Evolutionary conservation across 805 yeast genomes (phyloP).

Genomic region (Cyberlindnera lachancei): DNA sequence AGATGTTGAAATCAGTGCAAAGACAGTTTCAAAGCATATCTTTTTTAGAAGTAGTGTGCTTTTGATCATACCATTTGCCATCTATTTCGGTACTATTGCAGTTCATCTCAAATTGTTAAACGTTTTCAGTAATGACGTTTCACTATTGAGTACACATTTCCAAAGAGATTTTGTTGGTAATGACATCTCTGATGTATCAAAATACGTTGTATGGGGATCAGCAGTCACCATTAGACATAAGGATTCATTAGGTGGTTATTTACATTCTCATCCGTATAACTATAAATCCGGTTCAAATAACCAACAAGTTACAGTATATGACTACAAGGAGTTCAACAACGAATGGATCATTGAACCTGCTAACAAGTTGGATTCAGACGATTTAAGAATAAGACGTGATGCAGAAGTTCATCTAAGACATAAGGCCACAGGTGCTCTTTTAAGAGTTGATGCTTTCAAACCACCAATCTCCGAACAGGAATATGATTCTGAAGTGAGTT

Average conservation of each 20-base stretch:
- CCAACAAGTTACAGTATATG: constrained; percentile 75
- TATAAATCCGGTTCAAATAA: constrained; percentile 63
- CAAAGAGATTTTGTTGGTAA: constrained; percentile 45
- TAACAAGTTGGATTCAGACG: constrained; percentile 23
- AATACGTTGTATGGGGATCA: constrained; percentile 69
- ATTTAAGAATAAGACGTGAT: constrained; percentile 23
- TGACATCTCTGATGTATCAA: constrained; percentile 40
- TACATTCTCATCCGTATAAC: constrained; percentile 65
- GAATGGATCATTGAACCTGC: constrained; percentile 61
- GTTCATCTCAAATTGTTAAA: constrained; percentile 45
- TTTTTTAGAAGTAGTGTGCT: constrained; percentile 33
- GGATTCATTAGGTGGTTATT: constrained; percentile 63
- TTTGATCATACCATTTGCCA: constrained; percentile 44
- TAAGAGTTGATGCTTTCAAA: constrained; percentile 60
- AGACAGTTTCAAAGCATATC: constrained; percentile 33
- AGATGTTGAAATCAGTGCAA: constrained; percentile 45
- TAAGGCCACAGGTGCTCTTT: constrained; percentile 52
- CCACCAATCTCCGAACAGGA: constrained; percentile 92
- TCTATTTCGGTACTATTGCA: constrained; percentile 52
- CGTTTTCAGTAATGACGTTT: constrained; percentile 46
- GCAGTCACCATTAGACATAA: constrained; percentile 64
- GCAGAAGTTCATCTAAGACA: constrained; percentile 65
- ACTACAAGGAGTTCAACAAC: constrained; percentile 53
- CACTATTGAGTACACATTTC: constrained; percentile 60
- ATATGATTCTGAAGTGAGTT: constrained; percentile 76